phyloP scores from a whole-genome alignment of 2,329 filamentous ascomycete species.

The Curvularia sp. region DNA sequence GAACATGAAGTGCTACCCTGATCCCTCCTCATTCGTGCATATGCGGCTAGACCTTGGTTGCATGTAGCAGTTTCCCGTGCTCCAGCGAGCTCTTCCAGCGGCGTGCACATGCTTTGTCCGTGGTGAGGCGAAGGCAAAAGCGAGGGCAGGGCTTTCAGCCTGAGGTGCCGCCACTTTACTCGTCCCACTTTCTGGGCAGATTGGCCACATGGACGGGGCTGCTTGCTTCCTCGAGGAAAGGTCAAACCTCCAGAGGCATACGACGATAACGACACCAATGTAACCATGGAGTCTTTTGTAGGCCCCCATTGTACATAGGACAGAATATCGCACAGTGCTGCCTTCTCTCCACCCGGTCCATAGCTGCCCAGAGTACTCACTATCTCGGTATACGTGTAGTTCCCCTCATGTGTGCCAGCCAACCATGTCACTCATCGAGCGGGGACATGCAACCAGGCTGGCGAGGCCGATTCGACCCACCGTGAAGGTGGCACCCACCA shows the following conservation, averaged over 20 bases:
- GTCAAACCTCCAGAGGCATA: neutral
- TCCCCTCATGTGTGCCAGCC: constrained; percentile 22
- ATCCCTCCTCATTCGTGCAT: constrained; percentile 42
- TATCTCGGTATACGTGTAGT: constrained; percentile 25
- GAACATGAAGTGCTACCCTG: constrained; percentile 28
- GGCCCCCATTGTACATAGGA: neutral
- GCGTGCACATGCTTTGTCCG: constrained; percentile 11
- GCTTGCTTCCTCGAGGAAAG: constrained; percentile 1
- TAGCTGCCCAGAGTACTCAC: constrained; percentile 12
- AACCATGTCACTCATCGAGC: constrained; percentile 31
- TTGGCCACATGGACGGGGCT: constrained; percentile 5
- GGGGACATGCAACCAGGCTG: constrained; percentile 36
- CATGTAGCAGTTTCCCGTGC: constrained; percentile 42
- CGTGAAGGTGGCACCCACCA: constrained; percentile 28
- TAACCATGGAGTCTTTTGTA: neutral
- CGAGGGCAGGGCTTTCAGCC: constrained; percentile 17
- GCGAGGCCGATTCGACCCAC: constrained; percentile 36
- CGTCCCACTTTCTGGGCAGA: constrained; percentile 7
- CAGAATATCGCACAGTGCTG: neutral
- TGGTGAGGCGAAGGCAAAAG: constrained; percentile 15
- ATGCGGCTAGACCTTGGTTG: constrained; percentile 48
- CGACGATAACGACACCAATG: neutral
- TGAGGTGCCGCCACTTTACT: constrained; percentile 29
- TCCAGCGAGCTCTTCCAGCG: constrained; percentile 31
- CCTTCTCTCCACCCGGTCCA: neutral